Base-by-base conservation (phyloP, 768 basidiomycete genomes). In the Phaffia australis region DNA sequence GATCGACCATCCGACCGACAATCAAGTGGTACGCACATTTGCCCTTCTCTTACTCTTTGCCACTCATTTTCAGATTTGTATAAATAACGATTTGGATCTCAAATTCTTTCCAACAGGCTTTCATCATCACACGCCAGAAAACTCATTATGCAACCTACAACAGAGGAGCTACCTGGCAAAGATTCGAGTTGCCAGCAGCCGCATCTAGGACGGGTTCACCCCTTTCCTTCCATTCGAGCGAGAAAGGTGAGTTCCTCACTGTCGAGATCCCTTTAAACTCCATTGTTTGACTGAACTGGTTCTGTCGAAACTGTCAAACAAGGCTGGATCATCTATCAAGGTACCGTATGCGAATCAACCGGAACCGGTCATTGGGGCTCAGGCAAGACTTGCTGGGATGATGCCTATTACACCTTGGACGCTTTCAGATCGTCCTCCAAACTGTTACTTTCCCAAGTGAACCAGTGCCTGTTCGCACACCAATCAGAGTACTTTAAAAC, bases 131-230 rank as follows among this genome's bases (percentile, higher is more conserved):
- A 3, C 79, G 81, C 30, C 79, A 79, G n/a, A 84, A 68, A 15
- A 88, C 74, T 25, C 93, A 98, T 75, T 99, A 88, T 77, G 85
- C 87, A 42, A 92, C 95, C 2, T 82, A 84, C 47, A 87, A 99
- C 76, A 83, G 87, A 68, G 94, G 95, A 63, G 84, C 82, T 76
- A 84, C 86, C 46, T 99, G 94, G 94, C 83, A 83, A 62, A 74
- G 83, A 0, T 98, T 97, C 75, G 79, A 85, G 1, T 81, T 89
- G 48, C 83, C 85, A 6, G 59, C 69, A 16, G 73, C 73, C 63
- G 73, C 76, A 7, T 71, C 69, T 30, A 65, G 76, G 16, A 55
- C 63, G 1, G 74, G 86, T 16, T 66, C 80, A 32, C 88, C 88
- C 1, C 81, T 99, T 5, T 84, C 88, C 0, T 99, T 98, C 79